These are phyloP conservation scores for Chlamydomonas sp. DNA, from an alignment of 139 green algal species.

Conservation along the genomic window DNA sequence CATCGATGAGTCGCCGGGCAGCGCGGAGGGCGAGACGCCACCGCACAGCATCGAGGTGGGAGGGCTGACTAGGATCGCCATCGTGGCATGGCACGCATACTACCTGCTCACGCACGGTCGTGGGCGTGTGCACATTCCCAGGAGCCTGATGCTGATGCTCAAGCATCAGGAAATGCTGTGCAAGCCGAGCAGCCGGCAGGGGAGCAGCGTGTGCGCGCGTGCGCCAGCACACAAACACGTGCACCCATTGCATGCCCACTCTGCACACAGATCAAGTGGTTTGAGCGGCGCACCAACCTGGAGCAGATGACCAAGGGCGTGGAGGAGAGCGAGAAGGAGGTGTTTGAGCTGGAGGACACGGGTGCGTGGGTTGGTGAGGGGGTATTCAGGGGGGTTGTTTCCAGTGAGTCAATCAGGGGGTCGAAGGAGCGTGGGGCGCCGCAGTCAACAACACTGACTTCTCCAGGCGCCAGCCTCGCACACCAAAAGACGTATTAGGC, in stretches of 20 bases:
- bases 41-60: slow-evolving; percentile 46
- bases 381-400: no score
- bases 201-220: neutral
- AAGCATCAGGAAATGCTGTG: neutral
- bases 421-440: no score
- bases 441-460: neutral
- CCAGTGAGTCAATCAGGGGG: no score
- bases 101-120: neutral
- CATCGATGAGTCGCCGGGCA: slow-evolving; percentile 29
- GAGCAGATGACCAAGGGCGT: slow-evolving; percentile 24
- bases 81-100: neutral
- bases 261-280: slow-evolving; percentile 35
- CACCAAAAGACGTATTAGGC: no score
- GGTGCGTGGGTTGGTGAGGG: no score
- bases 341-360: slow-evolving; percentile 35
- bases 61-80: neutral
- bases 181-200: neutral
- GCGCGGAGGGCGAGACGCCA: slow-evolving; percentile 17
- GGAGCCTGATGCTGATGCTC: neutral
- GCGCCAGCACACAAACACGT: neutral
- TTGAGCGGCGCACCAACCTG: slow-evolving; percentile 35
- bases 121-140: neutral
- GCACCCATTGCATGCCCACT: neutral
- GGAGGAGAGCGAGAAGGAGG: slow-evolving; percentile 32
- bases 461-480: no score